A percentile compares a stretch with the other conserved stretches of the same genome.
These are phyloP conservation scores for Globisporangium paroecandrum DNA, from an alignment of 352 stramenopile species.

Conservation along the genomic window DNA sequence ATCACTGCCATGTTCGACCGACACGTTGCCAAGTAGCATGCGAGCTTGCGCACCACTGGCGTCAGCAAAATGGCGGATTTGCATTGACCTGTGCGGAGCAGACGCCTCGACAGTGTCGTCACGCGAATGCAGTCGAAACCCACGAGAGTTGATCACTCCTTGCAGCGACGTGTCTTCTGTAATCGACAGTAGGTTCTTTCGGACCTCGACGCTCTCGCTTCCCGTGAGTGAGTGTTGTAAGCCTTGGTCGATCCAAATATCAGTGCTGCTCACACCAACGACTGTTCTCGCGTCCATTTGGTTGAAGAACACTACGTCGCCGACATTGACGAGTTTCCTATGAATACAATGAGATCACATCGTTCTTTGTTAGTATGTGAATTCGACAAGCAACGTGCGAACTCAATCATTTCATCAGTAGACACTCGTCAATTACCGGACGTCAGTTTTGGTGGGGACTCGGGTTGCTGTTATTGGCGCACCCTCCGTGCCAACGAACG, in stretches of 20 bases:
- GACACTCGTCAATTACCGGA: conserved; percentile 21
- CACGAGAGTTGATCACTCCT: conserved; percentile 41
- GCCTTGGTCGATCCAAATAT: conserved; percentile 46
- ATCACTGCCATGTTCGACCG: conserved; percentile 43
- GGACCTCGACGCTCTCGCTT: conserved; percentile 42
- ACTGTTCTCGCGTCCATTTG: conserved; percentile 48
- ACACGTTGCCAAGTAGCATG: conserved; percentile 44
- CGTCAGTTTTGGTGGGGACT: conserved; percentile 41
- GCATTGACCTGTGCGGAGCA: conserved; percentile 30
- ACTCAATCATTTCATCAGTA: no score
- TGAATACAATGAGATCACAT: neutral
- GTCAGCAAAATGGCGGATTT: conserved; percentile 56
- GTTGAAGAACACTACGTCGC: conserved; percentile 54
- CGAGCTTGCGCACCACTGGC: conserved; percentile 27
- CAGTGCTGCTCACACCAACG: conserved; percentile 31
- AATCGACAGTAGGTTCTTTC: conserved; percentile 41
- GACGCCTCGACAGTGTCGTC: conserved; percentile 38
- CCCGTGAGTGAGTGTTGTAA: conserved; percentile 40
- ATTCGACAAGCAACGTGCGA: no score
- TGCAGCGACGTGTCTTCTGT: conserved; percentile 46
- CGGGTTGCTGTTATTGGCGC: conserved; percentile 31
- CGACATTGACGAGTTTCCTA: conserved; percentile 43
- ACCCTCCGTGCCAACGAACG: conserved; percentile 30
- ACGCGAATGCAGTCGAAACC: conserved; percentile 41
- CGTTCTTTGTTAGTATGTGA: neutral